A percentile compares a stretch with the other conserved stretches of the same genome.
phyloP scores from a whole-genome alignment of 495 filamentous ascomycete species.

The Letharia columbiana region DNA sequence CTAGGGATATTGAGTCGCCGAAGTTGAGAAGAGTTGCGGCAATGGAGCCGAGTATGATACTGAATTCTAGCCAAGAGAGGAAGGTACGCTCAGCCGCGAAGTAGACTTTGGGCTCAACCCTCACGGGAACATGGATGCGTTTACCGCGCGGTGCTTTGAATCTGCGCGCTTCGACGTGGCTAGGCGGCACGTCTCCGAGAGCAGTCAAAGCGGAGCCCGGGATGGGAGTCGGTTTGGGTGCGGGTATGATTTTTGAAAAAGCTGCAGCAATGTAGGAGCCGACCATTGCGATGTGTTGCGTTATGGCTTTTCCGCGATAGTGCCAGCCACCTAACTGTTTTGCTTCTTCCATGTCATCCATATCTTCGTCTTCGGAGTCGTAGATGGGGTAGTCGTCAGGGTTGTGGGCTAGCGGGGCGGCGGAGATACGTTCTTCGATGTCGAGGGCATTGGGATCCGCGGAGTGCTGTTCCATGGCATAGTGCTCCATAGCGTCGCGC shows the following conservation, averaged over 20 bases:
- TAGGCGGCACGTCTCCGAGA: slow-evolving; percentile 11
- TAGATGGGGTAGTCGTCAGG: slow-evolving; percentile 74
- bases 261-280: slow-evolving; percentile 36
- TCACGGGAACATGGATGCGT: slow-evolving; percentile 82
- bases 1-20: slow-evolving; percentile 49
- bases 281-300: slow-evolving; percentile 37
- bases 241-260: slow-evolving; percentile 47
- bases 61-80: slow-evolving; percentile 94
- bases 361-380: slow-evolving; percentile 71
- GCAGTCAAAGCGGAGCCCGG: slow-evolving; percentile 41
- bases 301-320: slow-evolving; percentile 51
- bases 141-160: slow-evolving; percentile 74
- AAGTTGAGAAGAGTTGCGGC: slow-evolving; percentile 92
- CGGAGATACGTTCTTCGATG: slow-evolving; percentile 64
- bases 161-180: slow-evolving; percentile 48
- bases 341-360: slow-evolving; percentile 62
- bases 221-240: slow-evolving; percentile 52
- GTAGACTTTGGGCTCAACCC: slow-evolving; percentile 96
- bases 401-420: slow-evolving; percentile 47
- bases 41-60: slow-evolving; percentile 86
- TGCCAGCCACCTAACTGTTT: slow-evolving; percentile 60
- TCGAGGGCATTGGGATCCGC: slow-evolving; percentile 52
- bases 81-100: slow-evolving; percentile 95
- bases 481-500: slow-evolving; percentile 38
- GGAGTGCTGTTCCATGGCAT: slow-evolving; percentile 39